Evolutionary conservation across 1,284 basidiomycete genomes (phyloP).

Genomic region (Sporisorium sorghi): DNA sequence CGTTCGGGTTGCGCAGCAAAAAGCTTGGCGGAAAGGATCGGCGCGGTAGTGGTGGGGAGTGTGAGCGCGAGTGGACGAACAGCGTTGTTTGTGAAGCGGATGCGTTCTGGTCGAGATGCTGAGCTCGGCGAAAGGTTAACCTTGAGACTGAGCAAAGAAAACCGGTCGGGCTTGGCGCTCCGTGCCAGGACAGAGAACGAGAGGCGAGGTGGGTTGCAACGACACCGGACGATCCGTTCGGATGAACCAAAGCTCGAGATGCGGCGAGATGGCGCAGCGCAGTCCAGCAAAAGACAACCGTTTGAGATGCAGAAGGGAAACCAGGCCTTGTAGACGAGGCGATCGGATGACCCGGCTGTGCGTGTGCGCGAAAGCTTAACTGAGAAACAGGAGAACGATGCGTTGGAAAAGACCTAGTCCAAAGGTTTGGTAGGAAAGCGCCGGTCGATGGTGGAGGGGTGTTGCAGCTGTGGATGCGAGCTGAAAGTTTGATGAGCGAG

Average conservation of each 20-base stretch:
- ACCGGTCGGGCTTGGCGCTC: conserved; percentile 12
- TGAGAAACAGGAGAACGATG: neutral
- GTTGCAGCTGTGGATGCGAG: too few relatives aligned
- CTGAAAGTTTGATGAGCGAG: neutral
- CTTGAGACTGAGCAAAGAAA: conserved; percentile 32
- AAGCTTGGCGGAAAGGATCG: neutral
- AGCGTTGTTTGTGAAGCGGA: neutral
- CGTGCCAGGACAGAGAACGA: neutral
- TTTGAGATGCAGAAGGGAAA: too few relatives aligned
- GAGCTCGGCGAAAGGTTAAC: conserved; percentile 10
- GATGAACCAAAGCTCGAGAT: conserved; percentile 1
- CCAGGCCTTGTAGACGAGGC: neutral
- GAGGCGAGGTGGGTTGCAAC: neutral
- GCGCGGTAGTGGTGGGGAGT: neutral
- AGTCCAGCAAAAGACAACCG: neutral
- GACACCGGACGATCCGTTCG: neutral
- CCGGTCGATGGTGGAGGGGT: neutral
- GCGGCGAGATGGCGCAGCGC: neutral
- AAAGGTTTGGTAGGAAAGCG: conserved; percentile 3
- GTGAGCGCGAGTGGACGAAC: neutral
- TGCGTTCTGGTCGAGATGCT: neutral
- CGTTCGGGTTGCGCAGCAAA: neutral
- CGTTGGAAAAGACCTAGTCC: neutral
- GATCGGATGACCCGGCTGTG: neutral
- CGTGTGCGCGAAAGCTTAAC: neutral